A percentile compares a stretch with the other conserved stretches of the same genome.
Evolutionary conservation across 345 rosid species (phyloP).

Genomic region (Excoecaria cochinchinensis): DNA sequence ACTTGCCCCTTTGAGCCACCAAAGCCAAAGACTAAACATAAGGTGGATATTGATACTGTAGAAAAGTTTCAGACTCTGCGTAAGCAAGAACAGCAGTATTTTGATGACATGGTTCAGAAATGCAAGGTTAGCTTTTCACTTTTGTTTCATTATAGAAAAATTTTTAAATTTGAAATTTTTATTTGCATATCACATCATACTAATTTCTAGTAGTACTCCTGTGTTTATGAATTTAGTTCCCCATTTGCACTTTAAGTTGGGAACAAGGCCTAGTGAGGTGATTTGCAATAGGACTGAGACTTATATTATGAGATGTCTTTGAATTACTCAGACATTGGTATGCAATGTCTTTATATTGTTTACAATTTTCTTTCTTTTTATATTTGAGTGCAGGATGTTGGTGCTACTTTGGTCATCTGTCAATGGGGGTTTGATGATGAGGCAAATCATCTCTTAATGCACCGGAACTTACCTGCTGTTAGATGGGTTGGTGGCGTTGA

Average conservation of each 20-base stretch:
- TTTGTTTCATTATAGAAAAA: not conserved
- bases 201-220: not conserved
- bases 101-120: conserved; percentile 93
- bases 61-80: conserved; percentile 94
- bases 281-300: not conserved
- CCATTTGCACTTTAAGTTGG: not conserved
- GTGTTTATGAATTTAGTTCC: not conserved
- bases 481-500: conserved; percentile 99
- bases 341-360: not conserved
- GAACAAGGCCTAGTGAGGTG: not conserved
- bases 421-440: conserved; percentile 99
- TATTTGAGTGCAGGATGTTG: conserved; percentile 68
- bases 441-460: conserved; percentile 94
- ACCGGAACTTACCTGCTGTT: conserved; percentile 94
- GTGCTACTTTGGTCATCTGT: conserved; percentile 94
- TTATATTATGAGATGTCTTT: conserved; percentile 1
- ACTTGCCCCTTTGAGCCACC: conserved; percentile 99
- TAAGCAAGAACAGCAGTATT: conserved; percentile 85
- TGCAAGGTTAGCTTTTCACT: conserved; percentile 57
- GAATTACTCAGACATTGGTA: not conserved
- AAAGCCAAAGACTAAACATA: conserved; percentile 97
- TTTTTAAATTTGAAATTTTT: not conserved
- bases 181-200: not conserved
- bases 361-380: not conserved
- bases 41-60: conserved; percentile 95